Evolutionary conservation across 108 stramenopile genomes (phyloP).

Genomic region (Asterionellopsis glacialis): DNA sequence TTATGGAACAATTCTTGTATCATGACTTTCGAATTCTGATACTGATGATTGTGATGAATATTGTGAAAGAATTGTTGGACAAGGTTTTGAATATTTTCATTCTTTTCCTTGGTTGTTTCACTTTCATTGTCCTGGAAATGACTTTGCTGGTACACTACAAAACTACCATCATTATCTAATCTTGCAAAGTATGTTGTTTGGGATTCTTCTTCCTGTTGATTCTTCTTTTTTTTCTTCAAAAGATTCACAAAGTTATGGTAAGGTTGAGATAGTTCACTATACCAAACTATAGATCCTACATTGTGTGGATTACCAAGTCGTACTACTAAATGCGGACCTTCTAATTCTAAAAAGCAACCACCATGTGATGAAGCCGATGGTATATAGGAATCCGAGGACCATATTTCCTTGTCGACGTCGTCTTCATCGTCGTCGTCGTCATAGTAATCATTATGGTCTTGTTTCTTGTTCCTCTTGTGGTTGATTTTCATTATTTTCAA

Average conservation of each 20-base stretch:
- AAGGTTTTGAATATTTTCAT: background rate
- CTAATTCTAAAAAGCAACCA: slow-evolving; percentile 46
- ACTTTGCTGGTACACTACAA: slow-evolving; percentile 57
- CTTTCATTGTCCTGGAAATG: slow-evolving; percentile 7
- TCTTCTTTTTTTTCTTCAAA: slow-evolving; percentile 28
- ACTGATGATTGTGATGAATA: no score
- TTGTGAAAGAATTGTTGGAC: background rate
- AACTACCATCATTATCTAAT: slow-evolving; percentile 69
- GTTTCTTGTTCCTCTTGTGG: no score
- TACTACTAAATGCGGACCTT: slow-evolving; percentile 37
- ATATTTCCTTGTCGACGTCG: slow-evolving; percentile 24
- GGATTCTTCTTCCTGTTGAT: slow-evolving; percentile 11
- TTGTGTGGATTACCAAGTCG: slow-evolving; percentile 25
- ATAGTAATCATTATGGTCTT: no score
- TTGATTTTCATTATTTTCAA: slow-evolving; percentile 33
- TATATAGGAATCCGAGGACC: slow-evolving; percentile 46
- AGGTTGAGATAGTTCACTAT: slow-evolving; percentile 31
- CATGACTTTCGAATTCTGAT: no score
- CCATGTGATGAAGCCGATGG: slow-evolving; percentile 14
- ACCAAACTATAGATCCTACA: slow-evolving; percentile 47
- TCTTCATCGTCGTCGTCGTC: background rate
- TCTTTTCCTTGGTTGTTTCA: slow-evolving; percentile 14
- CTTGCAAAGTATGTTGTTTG: slow-evolving; percentile 53
- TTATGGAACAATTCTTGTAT: no score
- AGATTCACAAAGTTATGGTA: slow-evolving; percentile 28